These are phyloP conservation scores for Auriscalpium orientale DNA, from an alignment of 768 basidiomycete species.

Conservation along the genomic window DNA sequence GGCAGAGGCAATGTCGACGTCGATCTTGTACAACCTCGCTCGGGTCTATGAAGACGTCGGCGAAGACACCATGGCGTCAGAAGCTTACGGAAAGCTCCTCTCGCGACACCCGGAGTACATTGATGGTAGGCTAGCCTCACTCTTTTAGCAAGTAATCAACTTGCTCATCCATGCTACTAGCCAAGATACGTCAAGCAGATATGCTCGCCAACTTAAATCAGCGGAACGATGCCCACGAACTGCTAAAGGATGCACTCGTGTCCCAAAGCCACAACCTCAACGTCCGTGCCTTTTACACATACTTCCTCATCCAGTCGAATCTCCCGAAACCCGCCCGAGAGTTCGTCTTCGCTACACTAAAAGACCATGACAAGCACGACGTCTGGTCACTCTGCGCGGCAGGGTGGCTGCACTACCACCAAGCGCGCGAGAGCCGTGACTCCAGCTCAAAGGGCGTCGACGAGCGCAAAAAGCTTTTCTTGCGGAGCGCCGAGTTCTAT, in stretches of 20 bases:
- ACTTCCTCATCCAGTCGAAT: conserved; percentile 82
- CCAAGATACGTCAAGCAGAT: conserved; percentile 86
- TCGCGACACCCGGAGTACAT: conserved; percentile 92
- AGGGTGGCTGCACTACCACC: conserved; percentile 79
- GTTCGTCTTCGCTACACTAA: conserved; percentile 84
- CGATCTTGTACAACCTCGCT: conserved; percentile 86
- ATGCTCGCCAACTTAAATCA: conserved; percentile 66
- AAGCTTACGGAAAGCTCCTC: conserved; percentile 82
- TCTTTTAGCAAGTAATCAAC: neutral
- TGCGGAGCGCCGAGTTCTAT: conserved; percentile 82
- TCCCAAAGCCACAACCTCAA: conserved; percentile 76
- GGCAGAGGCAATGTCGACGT: conserved; percentile 69
- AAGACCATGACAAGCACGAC: conserved; percentile 81
- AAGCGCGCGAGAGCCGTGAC: conserved; percentile 80
- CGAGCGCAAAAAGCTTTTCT: conserved; percentile 73
- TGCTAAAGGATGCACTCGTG: conserved; percentile 82
- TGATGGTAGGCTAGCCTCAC: conserved; percentile 57
- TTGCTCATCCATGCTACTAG: conserved; percentile 31
- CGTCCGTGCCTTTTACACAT: conserved; percentile 87
- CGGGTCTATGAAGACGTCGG: conserved; percentile 85
- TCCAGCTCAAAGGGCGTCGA: conserved; percentile 44
- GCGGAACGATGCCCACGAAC: conserved; percentile 75
- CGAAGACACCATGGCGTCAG: conserved; percentile 63
- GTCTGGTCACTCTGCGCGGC: conserved; percentile 87
- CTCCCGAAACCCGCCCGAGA: conserved; percentile 68